Evolutionary conservation across 208 protist species (phyloP), one percentile per base, ranked within the genome.

Genomic region (Phytomonas sp.): DNA sequence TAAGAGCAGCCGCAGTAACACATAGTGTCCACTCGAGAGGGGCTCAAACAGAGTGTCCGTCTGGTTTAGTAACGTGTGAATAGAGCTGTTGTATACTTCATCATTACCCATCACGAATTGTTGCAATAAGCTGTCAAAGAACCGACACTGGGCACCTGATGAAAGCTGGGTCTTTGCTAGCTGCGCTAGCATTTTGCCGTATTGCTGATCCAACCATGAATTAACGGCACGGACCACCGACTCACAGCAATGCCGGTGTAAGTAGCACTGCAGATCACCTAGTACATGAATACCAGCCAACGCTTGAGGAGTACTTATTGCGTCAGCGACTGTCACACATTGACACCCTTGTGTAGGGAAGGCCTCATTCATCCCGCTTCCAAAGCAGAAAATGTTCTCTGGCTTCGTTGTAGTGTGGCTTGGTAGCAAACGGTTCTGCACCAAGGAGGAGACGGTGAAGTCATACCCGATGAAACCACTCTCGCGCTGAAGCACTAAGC

Each of bases 1-100:
- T 36, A 90, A 66, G 30, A 92, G 76, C 59, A 92, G 68, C 17
- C 72, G 79, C 62, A 89, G 68, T 56, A 94, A 73, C 29, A 85
- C 79, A 73, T 83, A 87, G 32, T 87, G 76, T 23, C 88, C 88
- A 5, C 62, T 31, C 11, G 78, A 46, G 31, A 84, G 66, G 29
- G 60, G 60, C 17, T 37, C 17, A 6, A 64, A 32, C 31, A 32
- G 60, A 0, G 60, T 26, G 28, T 64, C 60, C 31, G 31, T 37
- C 46, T 20, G 46, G 23, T 56, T 11, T 23, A 64, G 60, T 37
- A 37, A 13, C 15, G 15, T 33, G 20, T 64, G 30, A 32, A 8
- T 33, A 26, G 4, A 32, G 15, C 31, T 64, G 28, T 64, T 26
- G 4, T 37, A 26, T 26, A 20, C 46, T 20, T 56, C 23, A 23